These are phyloP conservation scores for Candida ascalaphidarum DNA, from an alignment of 805 yeast genomes.

Conservation along the genomic window DNA sequence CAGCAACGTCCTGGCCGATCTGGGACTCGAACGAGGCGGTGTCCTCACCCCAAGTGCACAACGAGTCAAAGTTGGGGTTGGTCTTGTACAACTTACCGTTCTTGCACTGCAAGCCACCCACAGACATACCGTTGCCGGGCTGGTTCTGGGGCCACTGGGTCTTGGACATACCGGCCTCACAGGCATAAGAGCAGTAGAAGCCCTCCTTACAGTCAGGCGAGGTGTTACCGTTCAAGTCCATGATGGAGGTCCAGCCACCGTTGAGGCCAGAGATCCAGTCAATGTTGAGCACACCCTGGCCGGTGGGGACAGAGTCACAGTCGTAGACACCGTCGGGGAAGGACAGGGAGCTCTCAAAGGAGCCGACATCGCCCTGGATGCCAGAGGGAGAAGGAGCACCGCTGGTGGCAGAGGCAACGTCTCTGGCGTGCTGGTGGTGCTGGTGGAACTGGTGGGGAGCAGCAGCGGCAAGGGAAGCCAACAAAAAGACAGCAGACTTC, in stretches of 20 bases:
- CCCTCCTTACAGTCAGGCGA: conserved; percentile 50
- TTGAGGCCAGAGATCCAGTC: conserved; percentile 45
- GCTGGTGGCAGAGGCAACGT: conserved; percentile 22
- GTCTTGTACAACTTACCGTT: conserved; percentile 56
- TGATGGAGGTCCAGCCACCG: conserved; percentile 38
- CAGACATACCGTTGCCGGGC: conserved; percentile 60
- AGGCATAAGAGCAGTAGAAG: conserved; percentile 68
- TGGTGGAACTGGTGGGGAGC: conserved; percentile 29
- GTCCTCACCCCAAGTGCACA: conserved; percentile 60
- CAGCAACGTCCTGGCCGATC: conserved; percentile 44
- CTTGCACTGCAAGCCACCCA: conserved; percentile 64
- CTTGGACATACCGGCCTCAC: conserved; percentile 75
- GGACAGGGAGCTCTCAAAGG: conserved; percentile 48
- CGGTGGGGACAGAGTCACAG: conserved; percentile 68
- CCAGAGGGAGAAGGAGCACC: conserved; percentile 36
- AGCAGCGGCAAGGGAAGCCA: conserved; percentile 17
- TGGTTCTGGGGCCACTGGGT: conserved; percentile 70
- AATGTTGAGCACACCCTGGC: conserved; percentile 74
- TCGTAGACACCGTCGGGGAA: conserved; percentile 68
- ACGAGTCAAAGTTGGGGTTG: conserved; percentile 38
- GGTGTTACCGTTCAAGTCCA: conserved; percentile 42
- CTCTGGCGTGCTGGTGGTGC: conserved; percentile 24
- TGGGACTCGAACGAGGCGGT: conserved; percentile 47
- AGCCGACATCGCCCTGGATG: conserved; percentile 46
- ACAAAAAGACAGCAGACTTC: conserved; percentile 19